Conservation (phyloP, 2,329 filamentous ascomycete genomes). For the Amauroascus niger region DNA sequence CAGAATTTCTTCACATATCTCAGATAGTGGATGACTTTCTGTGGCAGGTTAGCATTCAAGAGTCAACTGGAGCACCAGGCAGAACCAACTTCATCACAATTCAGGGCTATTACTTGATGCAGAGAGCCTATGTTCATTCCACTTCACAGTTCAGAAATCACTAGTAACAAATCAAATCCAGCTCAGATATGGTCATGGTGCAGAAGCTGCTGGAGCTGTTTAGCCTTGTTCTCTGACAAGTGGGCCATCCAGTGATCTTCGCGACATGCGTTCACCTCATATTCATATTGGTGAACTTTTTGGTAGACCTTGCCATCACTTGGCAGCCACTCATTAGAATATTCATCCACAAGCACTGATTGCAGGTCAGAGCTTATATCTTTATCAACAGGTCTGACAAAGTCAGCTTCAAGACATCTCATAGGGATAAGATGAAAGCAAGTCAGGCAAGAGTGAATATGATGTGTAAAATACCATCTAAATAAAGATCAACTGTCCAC, state of each 20-base stretch:
- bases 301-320: slow-evolving; percentile 25
- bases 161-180: slow-evolving; percentile 27
- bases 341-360: slow-evolving; percentile 24
- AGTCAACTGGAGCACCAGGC: neutral
- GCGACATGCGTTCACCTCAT: slow-evolving; percentile 14
- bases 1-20: slow-evolving; percentile 28
- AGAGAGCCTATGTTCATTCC: slow-evolving; percentile 26
- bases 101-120: slow-evolving; percentile 23
- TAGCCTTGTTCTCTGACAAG: slow-evolving; percentile 15
- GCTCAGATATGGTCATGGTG: slow-evolving; percentile 16
- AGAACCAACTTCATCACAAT: slow-evolving; percentile 28
- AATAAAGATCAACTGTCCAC: slow-evolving; percentile 12
- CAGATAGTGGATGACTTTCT: slow-evolving; percentile 29
- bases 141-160: slow-evolving; percentile 26
- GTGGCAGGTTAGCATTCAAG: slow-evolving; percentile 13
- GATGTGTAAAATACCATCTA: slow-evolving; percentile 5
- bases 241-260: slow-evolving; percentile 16
- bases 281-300: slow-evolving; percentile 24
- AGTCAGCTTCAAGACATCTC: neutral
- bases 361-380: slow-evolving; percentile 22
- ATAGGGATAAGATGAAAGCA: neutral
- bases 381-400: slow-evolving; percentile 9
- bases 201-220: neutral
- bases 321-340: slow-evolving; percentile 23
- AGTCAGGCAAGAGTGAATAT: neutral